Evolutionary conservation across 768 basidiomycete genomes (phyloP), one percentile per base, ranked within the genome.

Genomic region (Rhizopogon roseolus): DNA sequence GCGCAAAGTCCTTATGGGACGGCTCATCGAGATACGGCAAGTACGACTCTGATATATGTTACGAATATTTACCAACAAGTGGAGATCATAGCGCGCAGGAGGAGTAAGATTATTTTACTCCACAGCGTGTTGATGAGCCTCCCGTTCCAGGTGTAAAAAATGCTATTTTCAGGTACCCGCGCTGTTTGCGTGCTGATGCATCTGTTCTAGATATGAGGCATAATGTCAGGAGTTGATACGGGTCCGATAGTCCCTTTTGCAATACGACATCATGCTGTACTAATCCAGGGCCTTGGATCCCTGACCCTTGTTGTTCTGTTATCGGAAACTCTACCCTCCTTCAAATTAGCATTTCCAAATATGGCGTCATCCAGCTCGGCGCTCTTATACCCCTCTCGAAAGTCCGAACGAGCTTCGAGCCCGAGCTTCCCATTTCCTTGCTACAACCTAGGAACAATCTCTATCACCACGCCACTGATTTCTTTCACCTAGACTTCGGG

Each of bases 361-460:
- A 19, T 5, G 32, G 29, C 7, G 0, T 36, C 46, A 22, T 8
- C 5, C 13, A 22, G 1, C 34, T 22, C 14, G 19, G 4, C 5
- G 2, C 17, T 8, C 43, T 56, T 65, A 65, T 69, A 66, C 63
- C 58, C 2, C 52, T 25, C 13, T 42, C 28, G 41, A 10, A 38
- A 9, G 5, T 32, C 3, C 41, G 3, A 6, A 40, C 41, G 1
- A 25, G 44, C 49, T 25, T 25, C 54, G 14, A 43, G 17, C 40
- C 28, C n/a, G 25, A 28, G 28, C 45, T 19, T 42, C 49, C 55
- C 57, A 41, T 34, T 34, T 1, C 38, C 43, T 36, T 25, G 44
- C 43, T 53, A 9, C 52, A 19, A 45, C 34, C 17, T 40, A 17
- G 39, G 55, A 53, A 29, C 13, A 34, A 10, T 22, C 43, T 17